Evolutionary conservation across 2,329 filamentous ascomycete species (phyloP), one percentile per base, ranked within the genome.

Genomic region (Nannizzia gypsea): DNA sequence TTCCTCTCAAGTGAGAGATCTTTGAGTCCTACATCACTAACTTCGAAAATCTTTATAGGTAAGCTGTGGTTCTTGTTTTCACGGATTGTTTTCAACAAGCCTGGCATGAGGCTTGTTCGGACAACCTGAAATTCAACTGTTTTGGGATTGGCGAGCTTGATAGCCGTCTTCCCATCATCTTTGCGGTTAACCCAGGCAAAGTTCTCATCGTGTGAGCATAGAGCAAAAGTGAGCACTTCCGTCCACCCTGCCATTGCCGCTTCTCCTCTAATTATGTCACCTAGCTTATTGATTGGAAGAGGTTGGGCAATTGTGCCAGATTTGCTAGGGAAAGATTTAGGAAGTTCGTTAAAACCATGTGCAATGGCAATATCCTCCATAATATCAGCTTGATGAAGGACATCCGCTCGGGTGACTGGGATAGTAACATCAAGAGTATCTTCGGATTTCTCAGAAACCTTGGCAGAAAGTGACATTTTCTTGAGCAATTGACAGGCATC

Each of bases 301-400:
- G 91, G 90, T 60, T 90, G 87, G 54, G 89, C 95, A 63, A 96
- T 84, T 4, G 90, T 93, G 59, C 87, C 88, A 24, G 88, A 87
- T 70, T 90, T 91, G 73, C 86, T 90, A 6, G 91, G 90, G 69
- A 92, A 90, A 56, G 87, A 85, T 58, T 90, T 86, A 0, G 92
- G 91, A 17, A 99, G 85, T 64, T 88, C 90, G 80, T 99, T 99
- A 82, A 96, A 99, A 65, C 95, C 93, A 73, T 97, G 96, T 58
- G 90, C 90, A 65, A 99, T 93, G 44, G 90, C 93, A 20, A 95
- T 86, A 71, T 99, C 95, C 77, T 99, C 93, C 92, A 99, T 99
- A 66, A 99, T 89, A 72, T 99, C 93, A 68, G 90, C 95, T 71
- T 96, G 88, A 74, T 99, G 93, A 34, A 99, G 84, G 46, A 99